Percentiles rank a stretch among this genome's conserved stretches.
These are phyloP conservation scores for Cymbopogon flexuosus DNA, from an alignment of 202 grass and related monocot species.

Conservation along the genomic window DNA sequence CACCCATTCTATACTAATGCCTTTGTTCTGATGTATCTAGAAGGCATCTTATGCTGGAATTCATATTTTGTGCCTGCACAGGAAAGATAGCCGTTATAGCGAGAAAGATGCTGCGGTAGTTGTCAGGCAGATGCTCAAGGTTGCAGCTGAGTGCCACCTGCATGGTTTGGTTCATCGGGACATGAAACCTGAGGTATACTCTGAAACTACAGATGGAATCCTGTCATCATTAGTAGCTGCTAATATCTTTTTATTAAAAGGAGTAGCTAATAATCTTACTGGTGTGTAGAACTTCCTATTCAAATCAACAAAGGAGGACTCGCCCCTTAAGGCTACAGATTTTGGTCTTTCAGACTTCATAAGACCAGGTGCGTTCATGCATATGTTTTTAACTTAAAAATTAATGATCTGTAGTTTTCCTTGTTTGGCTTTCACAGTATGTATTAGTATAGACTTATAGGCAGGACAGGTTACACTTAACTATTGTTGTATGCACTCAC, in stretches of 20 bases:
- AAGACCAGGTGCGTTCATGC: constrained; percentile 52
- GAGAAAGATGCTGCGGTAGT: constrained; percentile 93
- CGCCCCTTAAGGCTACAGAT: constrained; percentile 86
- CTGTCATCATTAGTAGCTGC: background rate
- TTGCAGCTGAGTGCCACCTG: constrained; percentile 94
- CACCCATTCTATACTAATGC: background rate
- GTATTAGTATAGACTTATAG: constrained; percentile 1
- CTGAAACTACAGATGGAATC: constrained; percentile 10
- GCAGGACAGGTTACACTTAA: background rate
- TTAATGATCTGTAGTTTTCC: background rate
- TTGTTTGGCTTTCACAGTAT: background rate
- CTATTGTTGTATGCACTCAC: constrained; percentile 12
- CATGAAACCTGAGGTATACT: constrained; percentile 93
- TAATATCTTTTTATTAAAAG: background rate
- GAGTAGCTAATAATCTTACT: constrained; percentile 3
- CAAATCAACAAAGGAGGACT: constrained; percentile 75
- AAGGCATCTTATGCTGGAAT: constrained; percentile 1
- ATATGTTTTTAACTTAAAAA: constrained; percentile 10
- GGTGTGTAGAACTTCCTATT: constrained; percentile 80
- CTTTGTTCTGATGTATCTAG: constrained; percentile 8
- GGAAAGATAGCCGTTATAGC: constrained; percentile 88
- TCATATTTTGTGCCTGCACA: constrained; percentile 27
- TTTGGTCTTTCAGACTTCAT: constrained; percentile 97
- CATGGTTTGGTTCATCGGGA: constrained; percentile 94
- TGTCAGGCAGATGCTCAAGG: constrained; percentile 93